These are phyloP conservation scores for Quaeritorhiza haematococci DNA, from an alignment of 371 early-diverging fungal genomes.

Conservation along the genomic window DNA sequence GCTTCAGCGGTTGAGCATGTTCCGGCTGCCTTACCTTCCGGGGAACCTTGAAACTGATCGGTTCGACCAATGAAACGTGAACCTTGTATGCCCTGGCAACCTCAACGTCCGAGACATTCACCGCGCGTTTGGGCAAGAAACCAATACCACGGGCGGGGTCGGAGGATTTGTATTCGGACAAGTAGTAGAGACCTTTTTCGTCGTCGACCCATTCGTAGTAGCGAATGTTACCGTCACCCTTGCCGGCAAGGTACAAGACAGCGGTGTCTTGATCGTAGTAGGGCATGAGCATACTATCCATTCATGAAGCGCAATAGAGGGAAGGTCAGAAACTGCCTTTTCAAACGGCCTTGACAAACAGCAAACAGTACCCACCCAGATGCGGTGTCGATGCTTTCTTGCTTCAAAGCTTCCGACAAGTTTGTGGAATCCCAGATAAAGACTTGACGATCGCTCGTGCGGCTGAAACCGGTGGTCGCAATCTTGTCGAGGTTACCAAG, in stretches of 20 bases:
- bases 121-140: constrained; percentile 90
- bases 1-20: too few species aligned
- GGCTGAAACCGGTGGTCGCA: constrained; percentile 90
- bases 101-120: constrained; percentile 82
- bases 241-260: constrained; percentile 93
- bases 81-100: constrained; percentile 92
- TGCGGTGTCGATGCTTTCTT: constrained; percentile 80
- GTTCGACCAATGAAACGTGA: constrained; percentile 77
- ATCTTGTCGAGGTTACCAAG: constrained; percentile 78
- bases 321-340: background rate
- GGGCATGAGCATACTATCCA: constrained; percentile 82
- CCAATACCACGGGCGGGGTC: constrained; percentile 93
- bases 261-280: constrained; percentile 85
- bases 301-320: background rate
- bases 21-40: constrained; percentile 74
- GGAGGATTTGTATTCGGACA: constrained; percentile 83
- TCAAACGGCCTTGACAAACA: background rate
- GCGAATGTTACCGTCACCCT: constrained; percentile 96
- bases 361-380: constrained; percentile 53
- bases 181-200: constrained; percentile 72
- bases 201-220: constrained; percentile 86
- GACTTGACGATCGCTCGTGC: constrained; percentile 88
- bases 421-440: constrained; percentile 79
- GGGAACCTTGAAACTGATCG: constrained; percentile 95
- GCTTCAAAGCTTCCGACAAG: constrained; percentile 72